Conservation (phyloP, 2,329 filamentous ascomycete species). For the Diaporthe humulicola region DNA sequence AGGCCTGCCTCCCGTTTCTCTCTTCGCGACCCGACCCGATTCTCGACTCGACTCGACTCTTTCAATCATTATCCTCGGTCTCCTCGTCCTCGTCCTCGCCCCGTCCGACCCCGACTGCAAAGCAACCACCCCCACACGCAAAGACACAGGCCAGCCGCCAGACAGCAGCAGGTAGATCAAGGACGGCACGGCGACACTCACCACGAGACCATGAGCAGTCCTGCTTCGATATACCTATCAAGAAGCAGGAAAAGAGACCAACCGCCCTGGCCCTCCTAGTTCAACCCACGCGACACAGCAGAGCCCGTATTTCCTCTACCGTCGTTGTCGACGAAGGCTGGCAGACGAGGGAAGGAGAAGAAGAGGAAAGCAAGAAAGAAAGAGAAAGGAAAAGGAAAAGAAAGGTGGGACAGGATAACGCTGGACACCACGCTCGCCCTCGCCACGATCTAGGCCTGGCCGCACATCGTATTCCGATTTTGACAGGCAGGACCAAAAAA, state of each 20-base stretch:
- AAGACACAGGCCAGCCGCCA: neutral
- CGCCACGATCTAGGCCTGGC: constrained; percentile 11
- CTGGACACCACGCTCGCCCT: neutral
- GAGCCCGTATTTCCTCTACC: too few relatives aligned
- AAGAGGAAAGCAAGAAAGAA: neutral
- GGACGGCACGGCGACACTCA: neutral
- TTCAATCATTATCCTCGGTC: neutral
- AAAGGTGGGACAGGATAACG: neutral
- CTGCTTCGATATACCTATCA: constrained; percentile 19
- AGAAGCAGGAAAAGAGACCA: constrained; percentile 25
- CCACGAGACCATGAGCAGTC: constrained; percentile 31
- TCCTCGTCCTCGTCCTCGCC: neutral
- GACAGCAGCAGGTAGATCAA: neutral
- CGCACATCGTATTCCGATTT: neutral
- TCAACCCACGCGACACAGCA: neutral
- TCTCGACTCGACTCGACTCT: neutral
- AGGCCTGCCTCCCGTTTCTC: neutral
- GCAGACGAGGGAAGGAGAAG: neutral
- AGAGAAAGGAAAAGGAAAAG: neutral
- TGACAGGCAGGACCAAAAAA: neutral
- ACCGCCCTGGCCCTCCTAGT: constrained; percentile 23
- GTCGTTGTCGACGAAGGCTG: neutral
- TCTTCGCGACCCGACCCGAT: neutral
- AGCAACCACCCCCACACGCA: neutral
- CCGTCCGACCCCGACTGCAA: neutral